phyloP scores from a whole-genome alignment of 176 grass and related monocot species.

The Oryza meridionalis region DNA sequence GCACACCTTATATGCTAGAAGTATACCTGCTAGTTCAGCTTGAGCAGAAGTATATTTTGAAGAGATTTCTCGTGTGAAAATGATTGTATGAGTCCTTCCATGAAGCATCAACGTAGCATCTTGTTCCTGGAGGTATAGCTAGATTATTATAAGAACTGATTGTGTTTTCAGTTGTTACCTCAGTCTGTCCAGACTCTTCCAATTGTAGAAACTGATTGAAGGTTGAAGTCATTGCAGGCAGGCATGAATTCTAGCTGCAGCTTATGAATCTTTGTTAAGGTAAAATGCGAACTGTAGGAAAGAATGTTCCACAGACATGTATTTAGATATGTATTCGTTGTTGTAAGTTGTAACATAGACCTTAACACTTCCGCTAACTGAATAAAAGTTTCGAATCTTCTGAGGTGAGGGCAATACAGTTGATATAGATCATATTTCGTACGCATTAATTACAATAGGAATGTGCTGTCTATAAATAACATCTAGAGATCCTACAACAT shows the following conservation, averaged over 20 bases:
- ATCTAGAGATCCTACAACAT: slow-evolving; percentile 23
- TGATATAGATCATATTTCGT: background rate
- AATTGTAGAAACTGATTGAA: no score
- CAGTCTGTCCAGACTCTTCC: no score
- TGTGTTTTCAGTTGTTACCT: no score
- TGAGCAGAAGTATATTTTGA: no score
- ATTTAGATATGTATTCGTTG: background rate
- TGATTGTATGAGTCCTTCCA: no score
- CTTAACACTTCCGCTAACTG: background rate
- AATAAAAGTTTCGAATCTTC: background rate
- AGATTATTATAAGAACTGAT: no score
- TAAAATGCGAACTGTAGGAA: background rate
- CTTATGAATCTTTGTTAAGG: background rate
- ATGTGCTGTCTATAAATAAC: background rate
- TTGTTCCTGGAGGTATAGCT: no score
- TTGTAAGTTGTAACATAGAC: background rate
- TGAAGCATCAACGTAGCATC: no score
- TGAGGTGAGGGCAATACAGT: background rate
- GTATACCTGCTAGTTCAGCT: no score
- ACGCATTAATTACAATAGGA: slow-evolving; percentile 21
- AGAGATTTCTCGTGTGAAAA: no score
- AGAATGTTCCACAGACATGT: background rate
- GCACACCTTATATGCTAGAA: no score
- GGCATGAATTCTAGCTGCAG: background rate
- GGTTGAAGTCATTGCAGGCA: no score